Conservation (phyloP, 495 filamentous ascomycete species). For the Aspergillus affinis region DNA sequence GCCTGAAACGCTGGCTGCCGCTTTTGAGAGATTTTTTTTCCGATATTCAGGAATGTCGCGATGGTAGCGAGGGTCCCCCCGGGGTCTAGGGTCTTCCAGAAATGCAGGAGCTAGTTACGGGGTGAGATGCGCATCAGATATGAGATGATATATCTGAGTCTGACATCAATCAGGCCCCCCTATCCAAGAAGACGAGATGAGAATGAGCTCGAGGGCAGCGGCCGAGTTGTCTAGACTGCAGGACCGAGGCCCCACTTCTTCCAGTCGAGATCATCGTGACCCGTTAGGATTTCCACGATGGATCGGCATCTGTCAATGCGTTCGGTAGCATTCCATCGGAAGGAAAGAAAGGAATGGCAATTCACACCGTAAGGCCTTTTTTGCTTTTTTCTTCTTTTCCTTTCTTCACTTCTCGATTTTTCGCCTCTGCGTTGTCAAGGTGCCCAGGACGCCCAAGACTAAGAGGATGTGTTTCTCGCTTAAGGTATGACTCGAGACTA, state of each 20-base stretch:
- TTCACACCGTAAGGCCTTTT: neutral
- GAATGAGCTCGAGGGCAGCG: neutral
- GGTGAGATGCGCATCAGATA: neutral
- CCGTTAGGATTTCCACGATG: constrained; percentile 5
- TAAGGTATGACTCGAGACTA: neutral
- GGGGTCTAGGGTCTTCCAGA: neutral
- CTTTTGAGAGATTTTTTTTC: constrained; percentile 1
- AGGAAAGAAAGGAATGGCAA: neutral
- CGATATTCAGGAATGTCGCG: neutral
- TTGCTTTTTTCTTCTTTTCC: neutral
- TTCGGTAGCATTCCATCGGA: neutral
- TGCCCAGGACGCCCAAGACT: neutral
- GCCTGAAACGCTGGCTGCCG: constrained; percentile 17
- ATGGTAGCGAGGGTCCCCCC: neutral
- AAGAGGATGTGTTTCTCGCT: neutral
- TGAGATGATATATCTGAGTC: neutral
- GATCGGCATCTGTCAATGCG: constrained; percentile 7
- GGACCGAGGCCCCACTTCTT: neutral
- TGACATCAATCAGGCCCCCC: neutral
- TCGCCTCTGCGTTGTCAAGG: neutral
- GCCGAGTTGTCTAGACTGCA: constrained; percentile 3
- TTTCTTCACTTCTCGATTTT: neutral
- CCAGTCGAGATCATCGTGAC: neutral
- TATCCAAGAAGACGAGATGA: neutral
- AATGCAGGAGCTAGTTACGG: neutral